Conservation (phyloP, 495 filamentous ascomycete genomes). For the Lasiosphaeria hispida region DNA sequence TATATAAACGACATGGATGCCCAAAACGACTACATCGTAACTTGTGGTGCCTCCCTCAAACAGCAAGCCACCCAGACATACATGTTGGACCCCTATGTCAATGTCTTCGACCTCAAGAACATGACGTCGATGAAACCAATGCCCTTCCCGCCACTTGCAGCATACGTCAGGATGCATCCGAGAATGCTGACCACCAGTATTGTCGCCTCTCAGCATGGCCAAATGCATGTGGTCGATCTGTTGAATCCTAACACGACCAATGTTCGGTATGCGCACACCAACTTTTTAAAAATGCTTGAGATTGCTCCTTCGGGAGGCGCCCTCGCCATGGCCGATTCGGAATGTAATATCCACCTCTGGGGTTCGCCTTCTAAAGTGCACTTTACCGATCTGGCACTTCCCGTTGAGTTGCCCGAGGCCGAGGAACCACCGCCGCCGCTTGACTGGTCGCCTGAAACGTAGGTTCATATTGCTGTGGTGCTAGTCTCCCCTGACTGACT, state of each 20-base stretch:
- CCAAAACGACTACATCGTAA: conserved; percentile 84
- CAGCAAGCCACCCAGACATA: conserved; percentile 44
- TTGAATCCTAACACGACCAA: conserved; percentile 90
- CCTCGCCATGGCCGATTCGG: conserved; percentile 74
- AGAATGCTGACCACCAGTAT: conserved; percentile 89
- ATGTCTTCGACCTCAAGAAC: conserved; percentile 90
- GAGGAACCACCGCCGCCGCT: conserved; percentile 43
- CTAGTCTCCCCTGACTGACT: conserved; percentile 13
- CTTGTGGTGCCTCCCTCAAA: conserved; percentile 86
- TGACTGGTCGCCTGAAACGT: conserved; percentile 70
- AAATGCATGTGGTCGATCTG: conserved; percentile 90
- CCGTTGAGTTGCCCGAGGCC: conserved; percentile 73
- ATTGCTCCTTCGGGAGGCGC: conserved; percentile 90
- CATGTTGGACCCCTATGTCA: conserved; percentile 85
- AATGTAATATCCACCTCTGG: conserved; percentile 83
- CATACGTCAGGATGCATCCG: conserved; percentile 93
- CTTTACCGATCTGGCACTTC: conserved; percentile 79
- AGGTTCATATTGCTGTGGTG: conserved; percentile 30
- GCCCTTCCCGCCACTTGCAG: conserved; percentile 86
- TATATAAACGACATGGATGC: conserved; percentile 94
- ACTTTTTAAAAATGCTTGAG: conserved; percentile 69
- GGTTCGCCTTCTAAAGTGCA: conserved; percentile 85
- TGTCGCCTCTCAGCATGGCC: conserved; percentile 82
- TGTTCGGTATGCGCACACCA: conserved; percentile 79
- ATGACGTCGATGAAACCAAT: conserved; percentile 81